phyloP scores from a whole-genome alignment of 352 stramenopile species.

The Globisporangium paddicum region DNA sequence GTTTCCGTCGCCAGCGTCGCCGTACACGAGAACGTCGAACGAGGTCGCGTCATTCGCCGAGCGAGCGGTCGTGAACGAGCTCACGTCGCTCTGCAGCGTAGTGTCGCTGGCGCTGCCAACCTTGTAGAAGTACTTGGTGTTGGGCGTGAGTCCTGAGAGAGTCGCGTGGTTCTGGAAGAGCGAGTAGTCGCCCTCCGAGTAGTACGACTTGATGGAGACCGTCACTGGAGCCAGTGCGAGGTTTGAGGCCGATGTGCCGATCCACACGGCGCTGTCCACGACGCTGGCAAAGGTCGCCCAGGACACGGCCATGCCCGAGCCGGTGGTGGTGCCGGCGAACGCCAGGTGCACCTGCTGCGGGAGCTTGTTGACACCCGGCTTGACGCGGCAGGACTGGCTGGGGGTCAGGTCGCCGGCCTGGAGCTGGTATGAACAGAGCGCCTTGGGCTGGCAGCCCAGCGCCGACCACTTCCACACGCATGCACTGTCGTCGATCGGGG shows the following conservation, averaged over 20 bases:
- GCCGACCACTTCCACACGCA: too few species aligned
- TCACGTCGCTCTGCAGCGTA: conserved; percentile 23
- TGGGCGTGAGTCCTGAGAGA: conserved; percentile 19
- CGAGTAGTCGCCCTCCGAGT: conserved; percentile 40
- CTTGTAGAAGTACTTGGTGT: conserved; percentile 47
- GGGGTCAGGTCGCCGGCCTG: conserved; percentile 37
- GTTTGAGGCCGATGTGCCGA: conserved; percentile 23
- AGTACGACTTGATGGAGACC: conserved; percentile 42
- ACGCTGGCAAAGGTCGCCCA: conserved; percentile 49
- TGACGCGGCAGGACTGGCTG: conserved; percentile 39
- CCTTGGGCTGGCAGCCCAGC: conserved; percentile 18
- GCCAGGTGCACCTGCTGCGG: conserved; percentile 59
- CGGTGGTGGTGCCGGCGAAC: conserved; percentile 35
- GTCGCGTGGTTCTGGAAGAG: conserved; percentile 40
- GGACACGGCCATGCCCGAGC: conserved; percentile 55
- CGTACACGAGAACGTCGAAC: conserved; percentile 57
- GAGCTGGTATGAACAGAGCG: conserved; percentile 31
- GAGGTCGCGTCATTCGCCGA: conserved; percentile 16
- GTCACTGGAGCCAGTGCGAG: conserved; percentile 22
- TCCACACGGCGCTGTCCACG: conserved; percentile 39
- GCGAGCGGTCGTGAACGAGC: conserved; percentile 24
- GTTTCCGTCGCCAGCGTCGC: conserved; percentile 38
- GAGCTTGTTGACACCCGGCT: conserved; percentile 1
- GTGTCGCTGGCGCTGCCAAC: conserved; percentile 23
- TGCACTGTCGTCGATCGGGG: too few species aligned